Conservation (phyloP, 2,329 filamentous ascomycete species). For the Lachnellula hyalina region DNA sequence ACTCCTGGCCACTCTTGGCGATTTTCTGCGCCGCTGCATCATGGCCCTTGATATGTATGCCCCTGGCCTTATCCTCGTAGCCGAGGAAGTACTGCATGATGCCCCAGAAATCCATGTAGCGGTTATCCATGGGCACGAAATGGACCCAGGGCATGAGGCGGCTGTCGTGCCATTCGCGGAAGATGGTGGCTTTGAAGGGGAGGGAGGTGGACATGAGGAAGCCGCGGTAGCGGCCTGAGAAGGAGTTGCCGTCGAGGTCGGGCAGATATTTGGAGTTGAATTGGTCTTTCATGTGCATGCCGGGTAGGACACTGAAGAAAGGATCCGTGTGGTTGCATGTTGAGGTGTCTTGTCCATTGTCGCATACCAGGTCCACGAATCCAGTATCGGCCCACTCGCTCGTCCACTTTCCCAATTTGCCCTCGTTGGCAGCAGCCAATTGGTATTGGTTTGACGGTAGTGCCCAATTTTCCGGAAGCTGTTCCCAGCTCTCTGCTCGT, state of each 20-base stretch:
- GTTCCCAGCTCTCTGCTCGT: constrained; percentile 25
- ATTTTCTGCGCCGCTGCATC: constrained; percentile 58
- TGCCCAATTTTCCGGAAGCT: constrained; percentile 46
- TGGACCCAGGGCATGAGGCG: constrained; percentile 73
- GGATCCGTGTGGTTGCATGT: constrained; percentile 39
- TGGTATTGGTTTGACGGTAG: constrained; percentile 45
- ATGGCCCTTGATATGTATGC: constrained; percentile 27
- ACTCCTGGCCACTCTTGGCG: constrained; percentile 60
- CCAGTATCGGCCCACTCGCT: constrained; percentile 30
- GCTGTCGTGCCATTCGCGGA: constrained; percentile 75
- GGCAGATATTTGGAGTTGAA: constrained; percentile 64
- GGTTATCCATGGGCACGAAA: constrained; percentile 76
- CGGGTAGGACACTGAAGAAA: constrained; percentile 39
- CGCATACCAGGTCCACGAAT: constrained; percentile 40
- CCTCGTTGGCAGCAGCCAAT: constrained; percentile 39
- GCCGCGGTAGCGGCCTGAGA: constrained; percentile 62
- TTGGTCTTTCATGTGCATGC: constrained; percentile 51
- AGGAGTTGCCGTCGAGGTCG: constrained; percentile 72
- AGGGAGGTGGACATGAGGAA: constrained; percentile 65
- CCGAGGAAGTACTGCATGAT: constrained; percentile 73
- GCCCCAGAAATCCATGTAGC: constrained; percentile 66
- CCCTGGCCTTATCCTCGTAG: constrained; percentile 41
- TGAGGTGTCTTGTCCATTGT: constrained; percentile 17
- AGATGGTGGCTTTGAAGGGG: constrained; percentile 74
- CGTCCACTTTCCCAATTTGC: constrained; percentile 35